Evolutionary conservation across 2,329 filamentous ascomycete genomes (phyloP), one percentile per base, ranked within the genome.

Genomic region (Nemania abortiva): DNA sequence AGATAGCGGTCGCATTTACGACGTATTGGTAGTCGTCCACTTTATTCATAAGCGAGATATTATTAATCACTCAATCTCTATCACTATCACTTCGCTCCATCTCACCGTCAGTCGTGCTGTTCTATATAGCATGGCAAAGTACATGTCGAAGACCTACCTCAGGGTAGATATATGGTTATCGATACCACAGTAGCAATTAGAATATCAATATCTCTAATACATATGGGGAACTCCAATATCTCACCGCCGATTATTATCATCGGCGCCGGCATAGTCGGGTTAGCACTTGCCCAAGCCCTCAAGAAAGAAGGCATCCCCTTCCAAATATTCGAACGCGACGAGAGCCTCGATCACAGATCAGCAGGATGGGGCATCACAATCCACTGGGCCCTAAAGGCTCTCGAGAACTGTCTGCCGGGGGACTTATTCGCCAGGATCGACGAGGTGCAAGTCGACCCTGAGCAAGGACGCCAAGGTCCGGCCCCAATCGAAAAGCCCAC

Each of bases 291-390:
- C 4, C 65, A 70, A 22, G 22, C 22, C 37, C 54, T 70, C 22
- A 65, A 63, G 27, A 45, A 59, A 10, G 61, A 63, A 20, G 65
- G 54, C 9, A 66, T 69, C 29, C 65, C 62, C 13, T 68, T 65
- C 20, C 24, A 66, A n/a, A 37, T 65, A 13, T 63, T 52, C 34
- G 62, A 66, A 47, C 57, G 69, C 50, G 69, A 68, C 22, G 24
- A 63, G 9, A 7, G 3, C 27, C 24, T 69, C 9, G 52, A 54
- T 22, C 34, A 55, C 4, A 22, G 65, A 22, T 42, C 52, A 5
- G 27, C 37, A 10, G 62, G 69, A 42, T 69, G 62, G 65, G 65
- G 37, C 1, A 55, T 65, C 37, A 66, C 65, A n/a, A 58, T 65
- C 7, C 53, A 70, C 18, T 65, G 65, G 69, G 57, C 54, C n/a